A percentile compares a stretch with the other conserved stretches of the same genome.
Evolutionary conservation across 805 yeast genomes (phyloP).

Genomic region (Priceomyces castillae): DNA sequence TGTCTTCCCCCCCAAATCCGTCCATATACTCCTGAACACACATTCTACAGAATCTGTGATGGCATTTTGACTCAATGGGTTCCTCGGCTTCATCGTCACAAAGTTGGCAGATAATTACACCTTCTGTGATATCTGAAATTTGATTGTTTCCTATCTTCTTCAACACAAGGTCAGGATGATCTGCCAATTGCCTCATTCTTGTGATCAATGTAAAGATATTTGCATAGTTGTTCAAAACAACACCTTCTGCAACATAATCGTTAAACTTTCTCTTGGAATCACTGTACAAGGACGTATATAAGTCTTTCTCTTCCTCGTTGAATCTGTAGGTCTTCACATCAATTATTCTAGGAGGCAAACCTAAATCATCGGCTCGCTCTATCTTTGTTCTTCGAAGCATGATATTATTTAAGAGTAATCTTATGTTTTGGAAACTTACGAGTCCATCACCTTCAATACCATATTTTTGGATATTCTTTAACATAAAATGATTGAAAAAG

Average conservation of each 20-base stretch:
- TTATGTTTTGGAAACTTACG: conserved; percentile 73
- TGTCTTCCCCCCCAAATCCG: conserved; percentile 61
- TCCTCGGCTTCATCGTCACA: conserved; percentile 99
- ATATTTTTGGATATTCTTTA: conserved; percentile 86
- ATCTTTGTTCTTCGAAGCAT: conserved; percentile 94
- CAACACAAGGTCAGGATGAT: conserved; percentile 94
- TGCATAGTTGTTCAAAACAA: conserved; percentile 93
- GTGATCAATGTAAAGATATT: conserved; percentile 94
- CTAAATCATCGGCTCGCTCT: conserved; percentile 96
- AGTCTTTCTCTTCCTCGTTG: conserved; percentile 92
- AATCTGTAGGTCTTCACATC: conserved; percentile 83
- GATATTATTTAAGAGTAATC: conserved; percentile 67
- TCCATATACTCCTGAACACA: conserved; percentile 90
- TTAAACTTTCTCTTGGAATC: conserved; percentile 86
- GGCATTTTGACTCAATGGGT: conserved; percentile 92
- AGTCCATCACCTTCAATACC: conserved; percentile 82
- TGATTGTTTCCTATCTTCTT: conserved; percentile 54
- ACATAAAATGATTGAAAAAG: conserved; percentile 92
- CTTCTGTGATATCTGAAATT: conserved; percentile 41
- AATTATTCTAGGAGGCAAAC: conserved; percentile 93
- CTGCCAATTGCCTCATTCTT: conserved; percentile 96
- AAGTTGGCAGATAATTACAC: conserved; percentile 75
- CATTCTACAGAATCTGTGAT: conserved; percentile 88
- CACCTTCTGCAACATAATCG: conserved; percentile 94
- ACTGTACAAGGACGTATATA: conserved; percentile 82